Conservation (phyloP, 1,284 basidiomycete species). For the Filobasidium uniguttulatum region DNA sequence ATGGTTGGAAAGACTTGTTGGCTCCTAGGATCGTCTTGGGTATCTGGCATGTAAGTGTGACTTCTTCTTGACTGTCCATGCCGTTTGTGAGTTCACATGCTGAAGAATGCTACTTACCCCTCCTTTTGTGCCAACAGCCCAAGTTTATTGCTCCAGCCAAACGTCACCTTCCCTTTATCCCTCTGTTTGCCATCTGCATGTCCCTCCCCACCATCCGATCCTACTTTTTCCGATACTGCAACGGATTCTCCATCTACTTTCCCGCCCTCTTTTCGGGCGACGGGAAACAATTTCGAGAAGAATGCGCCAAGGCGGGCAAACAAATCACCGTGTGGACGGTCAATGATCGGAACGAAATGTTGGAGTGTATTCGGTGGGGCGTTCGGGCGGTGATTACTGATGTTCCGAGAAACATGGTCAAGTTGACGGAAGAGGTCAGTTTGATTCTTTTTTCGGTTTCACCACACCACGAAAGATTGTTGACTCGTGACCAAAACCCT, state of each 20-base stretch:
- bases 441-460: neutral
- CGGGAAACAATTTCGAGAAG: slow-evolving; percentile 53
- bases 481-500: neutral
- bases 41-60: slow-evolving; percentile 38
- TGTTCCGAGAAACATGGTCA: slow-evolving; percentile 33
- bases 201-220: slow-evolving; percentile 50
- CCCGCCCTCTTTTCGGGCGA: slow-evolving; percentile 57
- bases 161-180: slow-evolving; percentile 62
- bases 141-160: slow-evolving; percentile 70
- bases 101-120: neutral
- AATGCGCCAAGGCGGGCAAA: slow-evolving; percentile 70
- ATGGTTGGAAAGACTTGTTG: slow-evolving; percentile 62
- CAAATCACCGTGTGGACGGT: slow-evolving; percentile 93
- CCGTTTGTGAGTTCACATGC: neutral
- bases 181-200: slow-evolving; percentile 71
- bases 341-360: slow-evolving; percentile 81
- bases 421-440: slow-evolving; percentile 26
- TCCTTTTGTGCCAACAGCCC: slow-evolving; percentile 71
- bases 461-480: neutral
- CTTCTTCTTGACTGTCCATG: neutral
- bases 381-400: slow-evolving; percentile 84
- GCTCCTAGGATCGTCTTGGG: slow-evolving; percentile 82
- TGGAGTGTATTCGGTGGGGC: slow-evolving; percentile 86
- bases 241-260: slow-evolving; percentile 81
- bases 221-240: slow-evolving; percentile 83